phyloP scores from a whole-genome alignment of 2,329 filamentous ascomycete genomes.

The Ascochyta clinopodiicola region DNA sequence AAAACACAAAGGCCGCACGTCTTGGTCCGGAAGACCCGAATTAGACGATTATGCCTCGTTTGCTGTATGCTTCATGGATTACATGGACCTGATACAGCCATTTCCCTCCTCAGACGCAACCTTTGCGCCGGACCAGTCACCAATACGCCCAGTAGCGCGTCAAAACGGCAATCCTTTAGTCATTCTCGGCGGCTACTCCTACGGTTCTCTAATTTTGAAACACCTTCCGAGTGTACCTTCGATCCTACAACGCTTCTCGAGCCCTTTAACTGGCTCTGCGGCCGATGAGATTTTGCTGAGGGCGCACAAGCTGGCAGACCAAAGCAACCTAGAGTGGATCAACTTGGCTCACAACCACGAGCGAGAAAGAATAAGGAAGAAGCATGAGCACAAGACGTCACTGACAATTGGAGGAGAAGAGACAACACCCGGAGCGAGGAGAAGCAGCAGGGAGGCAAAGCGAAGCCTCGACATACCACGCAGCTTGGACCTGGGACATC shows the following conservation, averaged over 20 bases:
- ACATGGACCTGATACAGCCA: constrained; percentile 64
- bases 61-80: constrained; percentile 79
- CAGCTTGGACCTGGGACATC: constrained; percentile 44
- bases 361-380: constrained; percentile 39
- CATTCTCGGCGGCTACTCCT: constrained; percentile 84
- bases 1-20: constrained; percentile 70
- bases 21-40: constrained; percentile 86
- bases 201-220: constrained; percentile 82
- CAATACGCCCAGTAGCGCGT: constrained; percentile 6
- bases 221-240: constrained; percentile 67
- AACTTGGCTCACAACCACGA: constrained; percentile 29
- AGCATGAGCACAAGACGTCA: constrained; percentile 30
- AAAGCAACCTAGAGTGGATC: constrained; percentile 61
- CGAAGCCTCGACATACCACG: constrained; percentile 40
- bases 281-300: constrained; percentile 73
- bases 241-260: constrained; percentile 67
- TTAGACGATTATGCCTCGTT: constrained; percentile 82
- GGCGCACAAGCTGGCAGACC: constrained; percentile 70
- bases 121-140: constrained; percentile 26
- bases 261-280: constrained; percentile 61
- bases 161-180: constrained; percentile 35
- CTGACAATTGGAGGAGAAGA: constrained; percentile 57
- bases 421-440: constrained; percentile 48
- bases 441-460: constrained; percentile 51
- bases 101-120: constrained; percentile 22